phyloP scores from a whole-genome alignment of 306 rosid species.

The Vigna trinervia region DNA sequence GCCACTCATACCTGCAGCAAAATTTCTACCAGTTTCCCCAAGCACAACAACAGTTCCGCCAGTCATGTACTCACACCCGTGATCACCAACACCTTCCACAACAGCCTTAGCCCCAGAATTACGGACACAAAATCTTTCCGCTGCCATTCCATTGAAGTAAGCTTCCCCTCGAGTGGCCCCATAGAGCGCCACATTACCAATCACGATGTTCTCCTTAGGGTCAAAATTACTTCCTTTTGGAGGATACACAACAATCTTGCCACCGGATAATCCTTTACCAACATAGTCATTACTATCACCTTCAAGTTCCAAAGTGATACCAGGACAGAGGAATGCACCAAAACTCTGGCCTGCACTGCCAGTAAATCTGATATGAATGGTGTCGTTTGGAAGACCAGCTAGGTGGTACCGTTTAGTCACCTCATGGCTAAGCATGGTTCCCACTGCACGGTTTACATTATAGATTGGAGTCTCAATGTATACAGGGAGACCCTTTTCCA shows the following conservation, averaged over 20 bases:
- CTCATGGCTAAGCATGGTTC: conserved; percentile 99
- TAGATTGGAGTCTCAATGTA: conserved; percentile 79
- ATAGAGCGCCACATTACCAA: conserved; percentile 95
- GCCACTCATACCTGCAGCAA: conserved; percentile 99
- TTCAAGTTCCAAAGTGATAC: conserved; percentile 92
- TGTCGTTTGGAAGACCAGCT: conserved; percentile 92
- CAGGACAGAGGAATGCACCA: conserved; percentile 99
- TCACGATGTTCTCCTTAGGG: conserved; percentile 90
- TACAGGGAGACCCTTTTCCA: conserved; percentile 87
- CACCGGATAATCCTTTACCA: conserved; percentile 98
- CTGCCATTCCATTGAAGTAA: conserved; percentile 99
- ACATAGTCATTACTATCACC: conserved; percentile 98
- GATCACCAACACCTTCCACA: conserved; percentile 99
- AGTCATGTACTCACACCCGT: conserved; percentile 99
- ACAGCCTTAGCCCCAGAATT: conserved; percentile 97
- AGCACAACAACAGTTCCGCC: conserved; percentile 96
- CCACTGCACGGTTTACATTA: conserved; percentile 93
- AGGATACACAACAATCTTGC: conserved; percentile 91
- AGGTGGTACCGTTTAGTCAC: conserved; percentile 82
- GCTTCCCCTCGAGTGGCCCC: conserved; percentile 97
- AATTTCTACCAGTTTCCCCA: conserved; percentile 95
- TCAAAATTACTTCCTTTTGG: conserved; percentile 85
- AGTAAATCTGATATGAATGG: conserved; percentile 80
- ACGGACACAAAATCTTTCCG: conserved; percentile 98
- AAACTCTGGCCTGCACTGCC: conserved; percentile 99